phyloP scores from a whole-genome alignment of 805 yeast genomes.

The Starmera pachycereana region DNA sequence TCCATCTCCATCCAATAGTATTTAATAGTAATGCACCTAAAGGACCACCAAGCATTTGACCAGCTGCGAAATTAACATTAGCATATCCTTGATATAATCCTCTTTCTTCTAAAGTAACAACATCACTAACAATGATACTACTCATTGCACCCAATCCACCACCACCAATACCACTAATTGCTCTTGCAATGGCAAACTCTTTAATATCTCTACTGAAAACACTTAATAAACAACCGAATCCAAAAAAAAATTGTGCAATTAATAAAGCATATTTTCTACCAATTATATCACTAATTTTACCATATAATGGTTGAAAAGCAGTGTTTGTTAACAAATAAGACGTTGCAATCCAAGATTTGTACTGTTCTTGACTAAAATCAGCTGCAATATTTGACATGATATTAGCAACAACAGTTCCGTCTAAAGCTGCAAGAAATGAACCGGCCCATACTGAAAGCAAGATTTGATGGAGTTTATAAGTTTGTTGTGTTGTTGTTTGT shows the following conservation, averaged over 20 bases:
- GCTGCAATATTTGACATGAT: slow-evolving; percentile 45
- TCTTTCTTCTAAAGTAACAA: slow-evolving; percentile 38
- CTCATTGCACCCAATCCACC: slow-evolving; percentile 45
- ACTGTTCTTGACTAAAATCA: slow-evolving; percentile 37
- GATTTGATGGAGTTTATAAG: not conserved
- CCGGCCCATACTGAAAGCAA: slow-evolving; percentile 25
- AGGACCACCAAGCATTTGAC: slow-evolving; percentile 31
- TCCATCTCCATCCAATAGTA: slow-evolving; percentile 30
- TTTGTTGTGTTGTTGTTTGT: not conserved
- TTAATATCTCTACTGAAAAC: slow-evolving; percentile 27
- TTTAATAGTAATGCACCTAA: slow-evolving; percentile 26
- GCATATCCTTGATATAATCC: slow-evolving; percentile 43
- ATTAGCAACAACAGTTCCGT: slow-evolving; percentile 47
- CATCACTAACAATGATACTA: slow-evolving; percentile 42
- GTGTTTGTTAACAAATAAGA: slow-evolving; percentile 56
- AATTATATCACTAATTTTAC: slow-evolving; percentile 53
- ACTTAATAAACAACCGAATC: slow-evolving; percentile 33
- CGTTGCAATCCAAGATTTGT: slow-evolving; percentile 59
- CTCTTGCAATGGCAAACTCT: slow-evolving; percentile 36
- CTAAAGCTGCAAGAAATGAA: slow-evolving; percentile 44
- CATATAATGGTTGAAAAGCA: slow-evolving; percentile 63
- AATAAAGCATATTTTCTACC: slow-evolving; percentile 38
- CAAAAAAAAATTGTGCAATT: slow-evolving; percentile 32
- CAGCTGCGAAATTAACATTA: slow-evolving; percentile 25
- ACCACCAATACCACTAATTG: slow-evolving; percentile 45